Evolutionary conservation across 1,139 yeast genomes (phyloP).

Genomic region (Taphrina deformans): DNA sequence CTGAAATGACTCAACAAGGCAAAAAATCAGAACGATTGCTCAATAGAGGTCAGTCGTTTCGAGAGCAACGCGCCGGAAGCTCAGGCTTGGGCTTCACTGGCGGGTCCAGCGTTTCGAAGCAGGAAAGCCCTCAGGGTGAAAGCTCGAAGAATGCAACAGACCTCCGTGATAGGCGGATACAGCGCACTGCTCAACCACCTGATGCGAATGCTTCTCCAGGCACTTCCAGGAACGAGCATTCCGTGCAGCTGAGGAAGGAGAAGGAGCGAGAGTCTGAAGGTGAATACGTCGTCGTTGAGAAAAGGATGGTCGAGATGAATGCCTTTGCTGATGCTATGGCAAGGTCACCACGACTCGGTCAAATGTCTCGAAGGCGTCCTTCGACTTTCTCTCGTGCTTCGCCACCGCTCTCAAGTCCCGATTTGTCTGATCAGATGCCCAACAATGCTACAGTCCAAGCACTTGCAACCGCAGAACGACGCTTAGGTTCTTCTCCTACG

Average conservation of each 20-base stretch:
- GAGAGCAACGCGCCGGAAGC: neutral
- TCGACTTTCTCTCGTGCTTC: slow-evolving; percentile 80
- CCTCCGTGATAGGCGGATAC: neutral
- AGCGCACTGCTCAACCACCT: neutral
- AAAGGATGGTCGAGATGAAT: slow-evolving; percentile 90
- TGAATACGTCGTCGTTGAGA: slow-evolving; percentile 93
- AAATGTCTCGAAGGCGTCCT: slow-evolving; percentile 79
- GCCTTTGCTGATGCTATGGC: slow-evolving; percentile 81
- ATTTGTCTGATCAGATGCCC: neutral
- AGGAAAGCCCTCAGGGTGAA: neutral
- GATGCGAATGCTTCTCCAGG: neutral
- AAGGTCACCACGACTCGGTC: slow-evolving; percentile 64
- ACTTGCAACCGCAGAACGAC: slow-evolving; percentile 28
- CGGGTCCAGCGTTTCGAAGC: neutral
- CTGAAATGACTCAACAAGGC: neutral
- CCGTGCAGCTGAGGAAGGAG: neutral
- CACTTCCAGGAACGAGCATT: neutral
- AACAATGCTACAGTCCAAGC: slow-evolving; percentile 24
- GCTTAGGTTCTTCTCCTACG: slow-evolving; percentile 65
- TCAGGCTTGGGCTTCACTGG: neutral
- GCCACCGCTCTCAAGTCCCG: slow-evolving; percentile 46
- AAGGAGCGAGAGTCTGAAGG: slow-evolving; percentile 22
- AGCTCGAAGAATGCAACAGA: neutral
- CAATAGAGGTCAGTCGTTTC: neutral
- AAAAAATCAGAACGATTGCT: neutral